Evolutionary conservation across 2,329 filamentous ascomycete genomes (phyloP), one percentile per base, ranked within the genome.

Genomic region (Capronia coronata): DNA sequence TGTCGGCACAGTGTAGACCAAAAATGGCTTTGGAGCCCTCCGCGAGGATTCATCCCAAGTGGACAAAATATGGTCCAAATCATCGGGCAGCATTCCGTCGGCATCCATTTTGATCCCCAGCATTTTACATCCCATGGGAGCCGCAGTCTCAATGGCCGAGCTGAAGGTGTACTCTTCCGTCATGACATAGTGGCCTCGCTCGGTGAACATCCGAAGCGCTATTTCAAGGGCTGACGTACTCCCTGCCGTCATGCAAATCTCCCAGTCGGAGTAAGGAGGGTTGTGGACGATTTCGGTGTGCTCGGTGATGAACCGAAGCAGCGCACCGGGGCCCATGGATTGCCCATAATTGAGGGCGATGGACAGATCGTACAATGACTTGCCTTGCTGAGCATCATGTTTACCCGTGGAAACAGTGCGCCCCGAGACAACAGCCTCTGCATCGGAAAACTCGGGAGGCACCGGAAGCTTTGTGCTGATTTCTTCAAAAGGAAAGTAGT

Each of bases 321-420:
- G 75, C 70, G 95, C 93, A 2, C 88, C 85, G 9, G 87, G 81
- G 14, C 93, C 93, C 14, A 82, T 82, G 7, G 89, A 83, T 70
- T 95, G 89, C 27, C 86, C 87, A 66, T 98, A 98, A 71, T 98
- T 97, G 65, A 96, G 82, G 1, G 86, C 86, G 55, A 94, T 87
- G 39, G 86, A 81, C 44, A 98, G 79, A 69, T 98, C 93, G 71
- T 68, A 46, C 59, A 78, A 79, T 29, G 71, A 56, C 54, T 75
- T 81, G 16, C 77, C 80, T 42, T 85, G 75, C 10, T 75, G 74
- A 18, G 85, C 80, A 69, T 96, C 91, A 67, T 95, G 83, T 71
- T 96, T 98, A 40, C 86, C 87, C 16, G 87, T 80, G 18, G 70
- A 79, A 29, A 90, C 62, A 2, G 75, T 71, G 19, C 76, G 70